A percentile compares a stretch with the other conserved stretches of the same genome.
These are phyloP conservation scores for Paraphaeosphaeria minitans DNA, from an alignment of 2,329 filamentous ascomycete species.

Conservation along the genomic window DNA sequence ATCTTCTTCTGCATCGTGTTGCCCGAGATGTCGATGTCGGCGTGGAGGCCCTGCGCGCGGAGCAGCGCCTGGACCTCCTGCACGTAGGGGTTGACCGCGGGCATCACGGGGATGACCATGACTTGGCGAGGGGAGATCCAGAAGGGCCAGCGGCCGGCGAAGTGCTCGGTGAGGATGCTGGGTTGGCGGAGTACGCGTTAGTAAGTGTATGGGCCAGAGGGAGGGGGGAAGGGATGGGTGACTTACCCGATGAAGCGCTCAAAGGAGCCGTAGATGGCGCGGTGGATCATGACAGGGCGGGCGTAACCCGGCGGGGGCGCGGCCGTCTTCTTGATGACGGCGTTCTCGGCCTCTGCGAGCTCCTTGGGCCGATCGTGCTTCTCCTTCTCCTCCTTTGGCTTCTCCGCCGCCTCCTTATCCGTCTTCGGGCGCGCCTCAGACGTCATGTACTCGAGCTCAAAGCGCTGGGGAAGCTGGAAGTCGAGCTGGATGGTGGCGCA, in stretches of 20 bases:
- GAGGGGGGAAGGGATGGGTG: neutral
- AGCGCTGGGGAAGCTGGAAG: constrained; percentile 84
- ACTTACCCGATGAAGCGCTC: constrained; percentile 66
- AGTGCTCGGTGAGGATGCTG: constrained; percentile 78
- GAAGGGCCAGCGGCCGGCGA: constrained; percentile 86
- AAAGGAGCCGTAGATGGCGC: constrained; percentile 76
- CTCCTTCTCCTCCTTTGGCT: constrained; percentile 55
- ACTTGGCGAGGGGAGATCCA: constrained; percentile 87
- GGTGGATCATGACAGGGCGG: constrained; percentile 85
- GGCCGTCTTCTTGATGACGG: constrained; percentile 31
- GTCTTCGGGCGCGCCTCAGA: constrained; percentile 60
- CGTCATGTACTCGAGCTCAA: constrained; percentile 85
- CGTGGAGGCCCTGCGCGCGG: constrained; percentile 70
- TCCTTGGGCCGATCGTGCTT: constrained; percentile 28
- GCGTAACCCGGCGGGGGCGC: constrained; percentile 61
- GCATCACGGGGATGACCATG: constrained; percentile 77
- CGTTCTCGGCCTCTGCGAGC: constrained; percentile 30
- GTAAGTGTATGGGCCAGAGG: neutral
- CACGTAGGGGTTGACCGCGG: constrained; percentile 73
- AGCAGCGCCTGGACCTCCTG: constrained; percentile 72
- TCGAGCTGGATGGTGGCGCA: constrained; percentile 95
- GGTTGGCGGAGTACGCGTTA: neutral
- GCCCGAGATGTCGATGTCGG: constrained; percentile 72
- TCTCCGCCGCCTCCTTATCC: constrained; percentile 39
- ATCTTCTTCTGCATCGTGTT: constrained; percentile 93